Evolutionary conservation across 306 rosid species (phyloP), one percentile per base, ranked within the genome.

Genomic region (Pueraria montana): DNA sequence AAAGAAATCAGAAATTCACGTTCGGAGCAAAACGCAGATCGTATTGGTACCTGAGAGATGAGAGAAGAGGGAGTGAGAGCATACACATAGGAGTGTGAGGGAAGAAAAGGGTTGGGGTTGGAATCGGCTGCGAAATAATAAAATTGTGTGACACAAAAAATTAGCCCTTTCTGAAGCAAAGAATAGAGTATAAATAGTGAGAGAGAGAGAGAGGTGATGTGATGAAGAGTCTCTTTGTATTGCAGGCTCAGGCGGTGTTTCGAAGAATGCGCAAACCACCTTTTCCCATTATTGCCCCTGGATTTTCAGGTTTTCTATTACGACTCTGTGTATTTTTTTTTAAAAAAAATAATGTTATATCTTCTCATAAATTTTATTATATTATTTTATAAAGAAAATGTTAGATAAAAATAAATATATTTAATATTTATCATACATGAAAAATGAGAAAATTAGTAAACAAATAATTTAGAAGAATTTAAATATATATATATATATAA

Each of bases 1-100:
- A 69, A 80, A 64, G n/a, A 18, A 82, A 67, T 75, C 45, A 18
- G 12, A 58, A 50, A 65, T 17, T 69, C 5, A 7, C 68, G 42
- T 26, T 45, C 0, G 2, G 12, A 77, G 32, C 11, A 70, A 23
- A 76, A 65, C 52, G 27, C 58, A 86, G 83, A 81, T 82, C 88
- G 74, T 17, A 42, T 30, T 27, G 21, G 7, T 23, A 92, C 97
- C 94, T 74, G 90, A 89, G 88, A 84, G 91, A 85, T 90, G 84
- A 87, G 87, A 88, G 77, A 72, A 82, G 74, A 55, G 72, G 43
- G 75, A 76, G 69, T 43, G 81, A 83, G 87, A 62, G 76, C 83
- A 70, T 34, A 90, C 86, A 89, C 97, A 92, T 94, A 91, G 90
- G 92, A 48, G 88, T 64, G 46, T 45, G 77, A 14, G 70, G 27